Conservation (phyloP, 2,329 filamentous ascomycete species). For the Aspergillus ruber region DNA sequence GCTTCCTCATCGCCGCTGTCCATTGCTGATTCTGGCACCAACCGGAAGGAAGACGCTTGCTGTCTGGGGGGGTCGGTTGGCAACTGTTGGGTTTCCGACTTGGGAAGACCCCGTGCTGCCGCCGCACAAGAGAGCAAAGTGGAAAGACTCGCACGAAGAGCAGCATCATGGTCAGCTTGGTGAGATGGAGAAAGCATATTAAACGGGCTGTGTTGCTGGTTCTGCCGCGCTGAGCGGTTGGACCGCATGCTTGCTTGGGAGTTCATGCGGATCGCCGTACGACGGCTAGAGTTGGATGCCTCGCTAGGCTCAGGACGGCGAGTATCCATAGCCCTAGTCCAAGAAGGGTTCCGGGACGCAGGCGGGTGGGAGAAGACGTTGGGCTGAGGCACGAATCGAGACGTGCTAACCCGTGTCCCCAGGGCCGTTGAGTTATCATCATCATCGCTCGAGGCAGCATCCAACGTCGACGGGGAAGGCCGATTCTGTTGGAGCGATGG, state of each 20-base stretch:
- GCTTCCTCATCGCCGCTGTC: slow-evolving; percentile 34
- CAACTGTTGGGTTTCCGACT: slow-evolving; percentile 38
- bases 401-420: slow-evolving; percentile 52
- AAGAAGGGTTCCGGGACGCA: slow-evolving; percentile 41
- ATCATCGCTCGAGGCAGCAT: slow-evolving; percentile 43
- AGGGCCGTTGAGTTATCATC: slow-evolving; percentile 80
- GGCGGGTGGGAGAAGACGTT: slow-evolving; percentile 88
- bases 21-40: slow-evolving; percentile 56
- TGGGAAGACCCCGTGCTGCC: slow-evolving; percentile 75
- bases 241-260: slow-evolving; percentile 28
- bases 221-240: slow-evolving; percentile 25
- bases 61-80: slow-evolving; percentile 20
- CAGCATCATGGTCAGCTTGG: slow-evolving; percentile 86
- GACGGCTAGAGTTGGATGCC: slow-evolving; percentile 27
- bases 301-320: slow-evolving; percentile 47
- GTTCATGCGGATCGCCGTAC: slow-evolving; percentile 31
- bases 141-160: slow-evolving; percentile 84
- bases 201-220: slow-evolving; percentile 50
- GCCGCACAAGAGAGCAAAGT: slow-evolving; percentile 92
- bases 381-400: slow-evolving; percentile 73
- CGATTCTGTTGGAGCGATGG: slow-evolving; percentile 17
- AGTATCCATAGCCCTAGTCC: slow-evolving; percentile 36
- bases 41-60: slow-evolving; percentile 49
- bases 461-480: slow-evolving; percentile 20
- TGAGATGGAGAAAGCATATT: slow-evolving; percentile 68